Percentiles rank a stretch among this genome's conserved stretches.
These are phyloP conservation scores for Xerophyta viscosa DNA, from an alignment of 106 monocot genomes.

Conservation along the genomic window DNA sequence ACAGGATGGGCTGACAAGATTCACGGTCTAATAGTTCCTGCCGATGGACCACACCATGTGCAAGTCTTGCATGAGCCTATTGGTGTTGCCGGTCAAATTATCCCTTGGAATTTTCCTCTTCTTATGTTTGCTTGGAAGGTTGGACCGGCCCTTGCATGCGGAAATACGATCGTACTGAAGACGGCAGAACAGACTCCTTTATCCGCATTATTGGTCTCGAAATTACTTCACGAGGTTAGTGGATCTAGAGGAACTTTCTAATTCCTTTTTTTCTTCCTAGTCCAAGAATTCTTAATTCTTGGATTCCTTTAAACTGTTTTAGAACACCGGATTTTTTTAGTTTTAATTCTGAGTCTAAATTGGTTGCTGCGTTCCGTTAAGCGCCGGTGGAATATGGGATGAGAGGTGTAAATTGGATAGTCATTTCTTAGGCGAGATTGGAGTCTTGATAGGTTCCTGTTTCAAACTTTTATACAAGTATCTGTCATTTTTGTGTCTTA, in stretches of 20 bases:
- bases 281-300: neutral
- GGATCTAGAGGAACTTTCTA: neutral
- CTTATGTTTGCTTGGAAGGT: constrained; percentile 93
- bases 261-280: neutral
- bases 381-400: too few relatives aligned
- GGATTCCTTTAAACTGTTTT: neutral
- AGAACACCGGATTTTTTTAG: too few relatives aligned
- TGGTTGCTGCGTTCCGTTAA: too few relatives aligned
- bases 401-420: too few relatives aligned
- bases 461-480: too few relatives aligned
- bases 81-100: constrained; percentile 83
- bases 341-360: too few relatives aligned
- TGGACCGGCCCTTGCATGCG: constrained; percentile 87
- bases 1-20: constrained; percentile 97
- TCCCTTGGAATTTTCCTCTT: constrained; percentile 96
- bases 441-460: too few relatives aligned
- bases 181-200: constrained; percentile 93
- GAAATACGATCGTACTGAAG: constrained; percentile 82
- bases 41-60: constrained; percentile 83
- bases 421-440: too few relatives aligned
- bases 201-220: constrained; percentile 57
- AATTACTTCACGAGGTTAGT: constrained; percentile 70
- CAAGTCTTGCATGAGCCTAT: constrained; percentile 87
- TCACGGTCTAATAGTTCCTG: constrained; percentile 83
- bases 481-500: too few relatives aligned